Percentiles rank a stretch among this genome's conserved stretches.
Evolutionary conservation across 257 asterid genomes (phyloP).

Genomic region (Rauvolfia tetraphylla): DNA sequence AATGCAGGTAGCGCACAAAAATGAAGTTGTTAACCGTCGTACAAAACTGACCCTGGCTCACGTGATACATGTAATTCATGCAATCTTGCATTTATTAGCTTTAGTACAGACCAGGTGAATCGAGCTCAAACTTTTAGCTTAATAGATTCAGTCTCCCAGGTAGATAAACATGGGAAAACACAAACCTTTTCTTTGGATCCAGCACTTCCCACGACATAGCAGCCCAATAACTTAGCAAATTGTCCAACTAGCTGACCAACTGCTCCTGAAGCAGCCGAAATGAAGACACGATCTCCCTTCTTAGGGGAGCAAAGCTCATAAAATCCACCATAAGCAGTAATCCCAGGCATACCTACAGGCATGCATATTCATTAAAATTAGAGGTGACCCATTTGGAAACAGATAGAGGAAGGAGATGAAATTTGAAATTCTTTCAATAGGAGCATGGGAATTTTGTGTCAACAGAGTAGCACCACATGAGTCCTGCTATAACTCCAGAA

Average conservation of each 20-base stretch:
- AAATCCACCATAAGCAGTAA: constrained; percentile 35
- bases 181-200: constrained; percentile 31
- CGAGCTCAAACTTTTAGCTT: neutral
- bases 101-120: neutral
- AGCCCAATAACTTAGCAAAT: constrained; percentile 26
- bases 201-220: constrained; percentile 37
- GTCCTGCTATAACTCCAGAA: neutral
- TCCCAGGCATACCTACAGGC: constrained; percentile 27
- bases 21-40: neutral
- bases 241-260: no score
- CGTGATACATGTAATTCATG: neutral
- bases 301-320: constrained; percentile 33
- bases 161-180: neutral
- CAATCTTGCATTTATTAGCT: neutral
- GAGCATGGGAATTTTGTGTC: neutral
- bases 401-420: neutral
- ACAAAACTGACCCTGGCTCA: neutral
- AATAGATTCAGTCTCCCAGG: neutral
- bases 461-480: neutral
- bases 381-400: neutral
- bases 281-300: constrained; percentile 30
- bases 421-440: neutral
- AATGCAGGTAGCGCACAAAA: neutral
- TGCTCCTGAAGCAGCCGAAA: constrained; percentile 36
- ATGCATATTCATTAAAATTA: neutral